These are phyloP conservation scores for Ramalina peruviana DNA, from an alignment of 495 filamentous ascomycete species.

Conservation along the genomic window DNA sequence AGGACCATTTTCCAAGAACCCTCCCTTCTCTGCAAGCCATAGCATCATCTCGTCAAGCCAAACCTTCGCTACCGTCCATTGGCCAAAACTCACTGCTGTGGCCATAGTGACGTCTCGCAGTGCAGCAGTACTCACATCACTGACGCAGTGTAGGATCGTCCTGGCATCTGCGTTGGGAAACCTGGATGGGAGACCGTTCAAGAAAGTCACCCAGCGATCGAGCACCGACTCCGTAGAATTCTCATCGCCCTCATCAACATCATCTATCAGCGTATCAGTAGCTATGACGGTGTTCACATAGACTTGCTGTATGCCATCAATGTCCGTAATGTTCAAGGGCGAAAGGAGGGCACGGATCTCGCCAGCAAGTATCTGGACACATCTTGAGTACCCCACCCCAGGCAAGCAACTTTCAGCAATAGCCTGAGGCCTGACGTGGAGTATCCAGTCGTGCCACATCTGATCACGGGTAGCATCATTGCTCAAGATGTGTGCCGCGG, in stretches of 20 bases:
- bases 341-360: constrained; percentile 63
- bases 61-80: constrained; percentile 97
- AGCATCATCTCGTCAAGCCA: constrained; percentile 93
- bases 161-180: constrained; percentile 58
- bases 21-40: constrained; percentile 84
- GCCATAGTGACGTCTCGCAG: constrained; percentile 70
- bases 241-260: constrained; percentile 27
- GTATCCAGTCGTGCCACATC: constrained; percentile 90
- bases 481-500: constrained; percentile 62
- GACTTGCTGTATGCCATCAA: constrained; percentile 37
- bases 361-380: constrained; percentile 47
- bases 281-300: constrained; percentile 38
- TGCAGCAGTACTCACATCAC: constrained; percentile 51
- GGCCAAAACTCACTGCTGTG: constrained; percentile 73
- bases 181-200: constrained; percentile 54
- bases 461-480: constrained; percentile 62
- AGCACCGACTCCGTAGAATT: constrained; percentile 27
- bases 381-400: constrained; percentile 13
- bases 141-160: constrained; percentile 55
- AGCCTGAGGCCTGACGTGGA: constrained; percentile 57
- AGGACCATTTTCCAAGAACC: constrained; percentile 59
- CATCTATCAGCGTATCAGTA: constrained; percentile 18
- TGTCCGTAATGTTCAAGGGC: constrained; percentile 41
- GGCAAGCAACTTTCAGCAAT: constrained; percentile 46
- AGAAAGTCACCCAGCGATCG: constrained; percentile 59